Conservation (phyloP, 768 basidiomycete species). For the Russula sp. region DNA sequence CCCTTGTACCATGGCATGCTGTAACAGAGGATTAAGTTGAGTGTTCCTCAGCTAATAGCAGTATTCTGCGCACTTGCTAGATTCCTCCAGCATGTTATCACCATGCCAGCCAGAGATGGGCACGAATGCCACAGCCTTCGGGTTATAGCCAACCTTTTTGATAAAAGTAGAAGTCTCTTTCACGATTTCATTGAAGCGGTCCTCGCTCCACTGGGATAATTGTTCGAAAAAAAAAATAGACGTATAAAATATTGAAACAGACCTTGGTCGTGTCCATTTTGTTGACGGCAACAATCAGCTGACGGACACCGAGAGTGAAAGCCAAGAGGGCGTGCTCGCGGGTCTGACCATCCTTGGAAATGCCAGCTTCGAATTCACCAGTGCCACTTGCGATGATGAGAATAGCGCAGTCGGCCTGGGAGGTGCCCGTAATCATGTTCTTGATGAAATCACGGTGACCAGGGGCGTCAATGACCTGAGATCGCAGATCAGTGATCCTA, state of each 20-base stretch:
- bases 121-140: slow-evolving; percentile 96
- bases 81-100: slow-evolving; percentile 99
- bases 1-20: slow-evolving; percentile 99
- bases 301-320: slow-evolving; percentile 99
- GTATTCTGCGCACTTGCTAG: slow-evolving; percentile 61
- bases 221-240: slow-evolving; percentile 6
- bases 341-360: slow-evolving; percentile 99
- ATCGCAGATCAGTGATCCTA: slow-evolving; percentile 13
- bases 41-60: background rate
- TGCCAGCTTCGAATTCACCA: slow-evolving; percentile 99
- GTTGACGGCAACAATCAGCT: slow-evolving; percentile 99
- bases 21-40: slow-evolving; percentile 24
- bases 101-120: slow-evolving; percentile 99
- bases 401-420: slow-evolving; percentile 99
- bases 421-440: slow-evolving; percentile 99
- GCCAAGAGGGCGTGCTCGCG: slow-evolving; percentile 99
- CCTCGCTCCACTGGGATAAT: slow-evolving; percentile 83
- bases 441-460: slow-evolving; percentile 99
- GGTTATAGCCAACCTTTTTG: slow-evolving; percentile 99
- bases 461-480: slow-evolving; percentile 95
- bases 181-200: slow-evolving; percentile 99
- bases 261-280: slow-evolving; percentile 99
- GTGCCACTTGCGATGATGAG: slow-evolving; percentile 99
- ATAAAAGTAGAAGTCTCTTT: slow-evolving; percentile 98
- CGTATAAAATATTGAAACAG: slow-evolving; percentile 19